Evolutionary conservation across 768 basidiomycete genomes (phyloP).

Genomic region (Rickenella mellea): DNA sequence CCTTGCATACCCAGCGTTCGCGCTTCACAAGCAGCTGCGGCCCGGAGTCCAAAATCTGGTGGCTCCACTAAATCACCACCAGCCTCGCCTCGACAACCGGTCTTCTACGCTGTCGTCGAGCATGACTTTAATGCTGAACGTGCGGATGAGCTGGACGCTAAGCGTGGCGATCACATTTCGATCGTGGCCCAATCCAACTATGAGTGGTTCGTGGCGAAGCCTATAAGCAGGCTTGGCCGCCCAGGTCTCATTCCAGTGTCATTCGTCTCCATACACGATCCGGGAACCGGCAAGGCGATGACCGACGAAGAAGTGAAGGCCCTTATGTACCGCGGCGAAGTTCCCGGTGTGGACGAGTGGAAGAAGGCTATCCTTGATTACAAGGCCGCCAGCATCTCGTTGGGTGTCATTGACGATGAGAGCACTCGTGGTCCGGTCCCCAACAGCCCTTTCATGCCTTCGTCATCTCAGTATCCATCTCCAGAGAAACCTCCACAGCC

Average conservation of each 20-base stretch:
- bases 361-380: constrained; percentile 91
- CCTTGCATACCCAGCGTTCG: constrained; percentile 24
- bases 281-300: constrained; percentile 72
- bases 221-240: constrained; percentile 88
- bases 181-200: constrained; percentile 99
- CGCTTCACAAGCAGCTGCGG: constrained; percentile 29
- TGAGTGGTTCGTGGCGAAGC: constrained; percentile 99
- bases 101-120: constrained; percentile 89
- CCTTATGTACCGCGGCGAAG: constrained; percentile 78
- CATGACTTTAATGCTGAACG: constrained; percentile 96
- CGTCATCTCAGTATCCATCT: constrained; percentile 1
- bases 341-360: constrained; percentile 99
- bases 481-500: constrained; percentile 9
- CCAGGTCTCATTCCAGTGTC: constrained; percentile 96
- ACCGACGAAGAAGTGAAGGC: constrained; percentile 47
- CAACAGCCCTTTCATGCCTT: constrained; percentile 30
- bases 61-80: constrained; percentile 12
- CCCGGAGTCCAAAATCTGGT: constrained; percentile 3
- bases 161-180: constrained; percentile 86
- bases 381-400: constrained; percentile 91
- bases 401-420: constrained; percentile 78
- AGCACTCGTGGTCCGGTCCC: constrained; percentile 31
- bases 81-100: constrained; percentile 27
- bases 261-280: constrained; percentile 95
- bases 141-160: constrained; percentile 92